These are phyloP conservation scores for Hymenoscyphus repandus DNA, from an alignment of 2,329 filamentous ascomycete genomes.

Conservation along the genomic window DNA sequence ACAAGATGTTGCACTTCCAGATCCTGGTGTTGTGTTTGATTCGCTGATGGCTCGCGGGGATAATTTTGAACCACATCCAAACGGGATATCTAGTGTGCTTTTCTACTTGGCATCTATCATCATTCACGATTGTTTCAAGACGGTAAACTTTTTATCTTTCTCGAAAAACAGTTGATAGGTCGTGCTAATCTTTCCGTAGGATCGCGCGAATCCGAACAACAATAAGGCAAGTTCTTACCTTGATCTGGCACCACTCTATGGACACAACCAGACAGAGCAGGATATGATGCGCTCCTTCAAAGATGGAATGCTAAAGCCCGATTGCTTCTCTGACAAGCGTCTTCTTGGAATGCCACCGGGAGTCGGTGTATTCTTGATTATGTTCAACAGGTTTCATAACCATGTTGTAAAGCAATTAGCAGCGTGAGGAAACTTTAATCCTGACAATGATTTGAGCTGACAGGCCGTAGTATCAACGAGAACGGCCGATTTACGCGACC, in stretches of 20 bases:
- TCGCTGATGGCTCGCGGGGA: constrained; percentile 40
- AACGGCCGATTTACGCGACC: constrained; percentile 61
- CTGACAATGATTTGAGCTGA: background rate
- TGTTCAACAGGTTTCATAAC: constrained; percentile 85
- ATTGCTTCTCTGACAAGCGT: constrained; percentile 60
- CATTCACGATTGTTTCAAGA: constrained; percentile 44
- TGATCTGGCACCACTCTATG: constrained; percentile 41
- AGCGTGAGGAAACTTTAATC: constrained; percentile 21
- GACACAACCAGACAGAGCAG: constrained; percentile 30
- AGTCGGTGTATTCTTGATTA: background rate
- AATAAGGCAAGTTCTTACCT: constrained; percentile 35
- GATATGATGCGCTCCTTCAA: constrained; percentile 61
- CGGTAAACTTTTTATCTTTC: background rate
- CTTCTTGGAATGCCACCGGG: background rate
- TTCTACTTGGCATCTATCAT: constrained; percentile 47
- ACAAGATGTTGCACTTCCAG: constrained; percentile 53
- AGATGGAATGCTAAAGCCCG: constrained; percentile 65
- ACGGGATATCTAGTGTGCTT: constrained; percentile 40
- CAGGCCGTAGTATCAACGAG: constrained; percentile 60
- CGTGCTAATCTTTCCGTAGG: no score
- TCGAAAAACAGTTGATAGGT: no score
- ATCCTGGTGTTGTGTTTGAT: constrained; percentile 57
- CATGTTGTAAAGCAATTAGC: constrained; percentile 41
- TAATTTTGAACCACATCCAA: constrained; percentile 32
- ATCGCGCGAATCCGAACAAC: background rate